Base-by-base conservation (phyloP, 495 filamentous ascomycete species). In the Penicillium alfredii region DNA sequence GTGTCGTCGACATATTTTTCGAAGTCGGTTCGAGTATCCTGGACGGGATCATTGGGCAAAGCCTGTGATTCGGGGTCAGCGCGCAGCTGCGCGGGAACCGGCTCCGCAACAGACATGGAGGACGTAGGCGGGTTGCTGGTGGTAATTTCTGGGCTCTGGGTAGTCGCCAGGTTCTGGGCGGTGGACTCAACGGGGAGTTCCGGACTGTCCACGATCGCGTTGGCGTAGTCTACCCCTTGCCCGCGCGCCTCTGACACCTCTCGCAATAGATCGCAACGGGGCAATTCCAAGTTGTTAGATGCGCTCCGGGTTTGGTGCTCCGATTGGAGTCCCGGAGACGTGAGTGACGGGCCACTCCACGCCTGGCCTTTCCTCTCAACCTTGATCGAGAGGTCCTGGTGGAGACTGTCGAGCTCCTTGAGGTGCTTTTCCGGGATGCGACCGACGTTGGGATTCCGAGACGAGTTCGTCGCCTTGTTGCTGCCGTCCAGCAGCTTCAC, bases 361-460 rank as follows among this genome's bases (percentile, higher is more conserved):
- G 77, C 68, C 43, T 78, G 74, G 33, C 81, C 80, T 44, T 69
- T 74, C 47, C 68, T 72, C 55, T 75, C 69, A 48, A 83, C 56
- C 35, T 61, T 68, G 26, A 66, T 58, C 4, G 79, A 78, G 44
- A 67, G 63, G 35, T 72, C 60, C 35, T 76, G 74, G 44, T 84
- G 78, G 6, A 71, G 66, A 47, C 64, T 71, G 45, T 86, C 81
- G 16, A 86, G 66, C 39, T 79, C 73, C 44, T 80, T 74, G 22
- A 90, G 64, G 26, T 86, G 79, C 37, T 81, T 74, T 60, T 86
- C 78, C 4, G 83, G 78, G 8, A 90, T 82, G 33, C 83, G 76
- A 40, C 85, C 85, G 38, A 87, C 69, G 31, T 73, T 71, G 36
- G 60, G 54, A 32, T 52, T 51, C 30, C 52, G 56, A 14, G 53